Evolutionary conservation across 2,329 filamentous ascomycete species (phyloP).

Genomic region (Fusarium marasasianum): DNA sequence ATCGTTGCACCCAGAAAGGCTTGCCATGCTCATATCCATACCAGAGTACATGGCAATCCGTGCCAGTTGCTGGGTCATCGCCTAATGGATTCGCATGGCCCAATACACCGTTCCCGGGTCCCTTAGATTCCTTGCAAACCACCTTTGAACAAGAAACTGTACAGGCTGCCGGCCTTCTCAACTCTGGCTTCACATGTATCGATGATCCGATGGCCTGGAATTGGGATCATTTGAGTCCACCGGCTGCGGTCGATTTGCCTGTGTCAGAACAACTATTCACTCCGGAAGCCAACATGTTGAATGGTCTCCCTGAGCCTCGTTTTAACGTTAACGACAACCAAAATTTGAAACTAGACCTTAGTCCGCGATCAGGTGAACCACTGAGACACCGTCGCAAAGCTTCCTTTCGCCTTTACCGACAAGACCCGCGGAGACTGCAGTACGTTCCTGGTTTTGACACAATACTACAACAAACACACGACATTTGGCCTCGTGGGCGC

Average conservation of each 20-base stretch:
- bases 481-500: constrained; percentile 10
- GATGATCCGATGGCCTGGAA: not conserved
- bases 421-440: not conserved
- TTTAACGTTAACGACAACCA: not conserved
- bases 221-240: not conserved
- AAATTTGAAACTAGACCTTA: not conserved
- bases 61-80: not conserved
- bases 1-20: not conserved
- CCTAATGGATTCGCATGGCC: not conserved
- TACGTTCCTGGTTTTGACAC: not conserved
- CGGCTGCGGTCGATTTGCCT: not conserved
- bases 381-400: not conserved
- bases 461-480: not conserved
- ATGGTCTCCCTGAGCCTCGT: not conserved
- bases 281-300: not conserved
- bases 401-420: not conserved
- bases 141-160: not conserved
- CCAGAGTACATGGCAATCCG: not conserved
- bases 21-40: constrained; percentile 7
- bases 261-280: not conserved
- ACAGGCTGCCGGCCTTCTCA: not conserved
- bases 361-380: not conserved
- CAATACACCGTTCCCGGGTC: not conserved
- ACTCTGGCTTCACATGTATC: not conserved
- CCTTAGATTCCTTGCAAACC: not conserved